Base-by-base conservation (phyloP, 768 basidiomycete species). In the Suillus subaureus region DNA sequence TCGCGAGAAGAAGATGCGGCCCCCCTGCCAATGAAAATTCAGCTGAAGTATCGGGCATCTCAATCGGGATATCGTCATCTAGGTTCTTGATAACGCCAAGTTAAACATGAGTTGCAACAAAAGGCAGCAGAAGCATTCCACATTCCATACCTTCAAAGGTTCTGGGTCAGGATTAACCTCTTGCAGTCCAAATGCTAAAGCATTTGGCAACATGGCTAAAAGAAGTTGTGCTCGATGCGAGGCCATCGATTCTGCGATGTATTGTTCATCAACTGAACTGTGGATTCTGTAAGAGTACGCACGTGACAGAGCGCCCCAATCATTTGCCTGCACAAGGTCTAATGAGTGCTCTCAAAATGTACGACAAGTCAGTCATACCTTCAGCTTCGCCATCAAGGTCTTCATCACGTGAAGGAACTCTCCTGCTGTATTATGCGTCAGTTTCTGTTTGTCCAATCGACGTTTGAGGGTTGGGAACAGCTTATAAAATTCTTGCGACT, bases 301-400 rank as follows among this genome's bases (percentile, higher is more conserved):
- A 89, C 88, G 86, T 56, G 87, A 88, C 55, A 89, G 75, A 0
- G 88, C 79, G 18, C 86, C 85, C 88, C 88, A 89, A 66, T 89
- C 88, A 35, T 87, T 88, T 2, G 84, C 82, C 87, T 88, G 64
- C 21, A 61, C 15, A 35, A 45, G 42, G 51, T 37, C 57, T 31
- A 15, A 57, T 45, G 7, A 55, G 60, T 3, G 4, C 52, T 37
- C 31, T 49, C 18, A 15, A 18, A 16, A n/a, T 40, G 39, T 15
- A 31, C 21, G 6, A 6, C 62, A 4, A 18, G 62, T 0, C 2
- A 62, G 15, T 35, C 63, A 65, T 56, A 85, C 88, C 81, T 89
- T 89, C 49, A 89, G 70, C 63, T 89, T 89, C 13, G 88, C 88
- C 88, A 89, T 89, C 51, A 89, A 67, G 0, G 85, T 86, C 72